Conservation (phyloP, 305 asterid species). For the Plantago lanceolata region DNA sequence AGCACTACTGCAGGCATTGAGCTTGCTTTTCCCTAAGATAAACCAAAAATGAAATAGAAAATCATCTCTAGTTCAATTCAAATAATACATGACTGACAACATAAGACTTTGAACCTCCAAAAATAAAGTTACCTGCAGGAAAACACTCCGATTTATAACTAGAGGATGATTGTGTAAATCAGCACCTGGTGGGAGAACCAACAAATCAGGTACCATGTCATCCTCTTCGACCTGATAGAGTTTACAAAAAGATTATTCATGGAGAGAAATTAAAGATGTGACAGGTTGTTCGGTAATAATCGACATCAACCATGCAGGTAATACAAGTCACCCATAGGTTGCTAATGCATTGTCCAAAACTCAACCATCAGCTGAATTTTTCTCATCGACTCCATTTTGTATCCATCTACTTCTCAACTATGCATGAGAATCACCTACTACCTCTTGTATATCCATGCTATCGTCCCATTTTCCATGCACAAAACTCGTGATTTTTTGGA, state of each 20-base stretch:
- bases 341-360: neutral
- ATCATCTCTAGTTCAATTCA: conserved; percentile 9
- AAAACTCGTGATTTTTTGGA: neutral
- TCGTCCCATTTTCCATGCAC: neutral
- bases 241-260: conserved; percentile 14
- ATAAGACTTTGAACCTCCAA: conserved; percentile 8
- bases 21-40: conserved; percentile 78
- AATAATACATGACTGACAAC: neutral
- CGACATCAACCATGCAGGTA: neutral
- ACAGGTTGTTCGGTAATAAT: neutral
- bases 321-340: neutral
- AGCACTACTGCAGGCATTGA: conserved; percentile 89
- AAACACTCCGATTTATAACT: conserved; percentile 56
- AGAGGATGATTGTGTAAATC: conserved; percentile 88
- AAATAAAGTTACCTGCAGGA: conserved; percentile 61
- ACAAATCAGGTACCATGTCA: conserved; percentile 67
- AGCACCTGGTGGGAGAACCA: conserved; percentile 77
- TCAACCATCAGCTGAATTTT: neutral
- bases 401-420: neutral
- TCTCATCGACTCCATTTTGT: conserved; percentile 1
- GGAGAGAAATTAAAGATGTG: neutral
- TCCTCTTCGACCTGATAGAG: conserved; percentile 60
- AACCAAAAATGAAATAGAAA: conserved; percentile 9
- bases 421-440: neutral
- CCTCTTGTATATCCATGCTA: neutral